A percentile compares a stretch with the other conserved stretches of the same genome.
Conservation (phyloP, 129 eudicot genomes). For the Centrapalus pauciflorus region DNA sequence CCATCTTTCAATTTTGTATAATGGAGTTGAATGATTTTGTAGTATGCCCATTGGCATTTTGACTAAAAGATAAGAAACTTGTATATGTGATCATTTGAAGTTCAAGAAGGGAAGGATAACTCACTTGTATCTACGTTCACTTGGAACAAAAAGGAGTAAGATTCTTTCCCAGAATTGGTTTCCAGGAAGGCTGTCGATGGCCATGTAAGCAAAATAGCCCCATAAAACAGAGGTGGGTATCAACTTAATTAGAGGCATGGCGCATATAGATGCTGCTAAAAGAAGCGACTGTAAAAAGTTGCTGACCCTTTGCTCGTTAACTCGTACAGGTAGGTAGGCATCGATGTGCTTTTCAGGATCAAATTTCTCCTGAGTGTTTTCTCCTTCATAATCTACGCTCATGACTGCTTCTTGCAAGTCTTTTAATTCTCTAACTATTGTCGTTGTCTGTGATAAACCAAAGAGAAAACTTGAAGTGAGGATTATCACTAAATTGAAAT, state of each 20-base stretch:
- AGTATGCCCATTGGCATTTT: no score
- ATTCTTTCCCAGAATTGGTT: slow-evolving; percentile 57
- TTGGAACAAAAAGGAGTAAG: slow-evolving; percentile 34
- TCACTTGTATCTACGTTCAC: slow-evolving; percentile 37
- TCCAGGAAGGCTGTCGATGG: slow-evolving; percentile 58
- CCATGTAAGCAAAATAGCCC: slow-evolving; percentile 70
- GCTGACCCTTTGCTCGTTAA: slow-evolving; percentile 75
- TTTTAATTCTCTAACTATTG: slow-evolving; percentile 39
- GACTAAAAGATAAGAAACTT: no score
- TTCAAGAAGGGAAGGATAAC: background rate
- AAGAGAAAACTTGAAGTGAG: no score
- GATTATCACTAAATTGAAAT: background rate
- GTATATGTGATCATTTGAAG: background rate
- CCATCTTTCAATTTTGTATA: no score
- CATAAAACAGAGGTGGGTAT: slow-evolving; percentile 78
- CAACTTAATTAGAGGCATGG: slow-evolving; percentile 50
- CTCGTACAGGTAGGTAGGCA: slow-evolving; percentile 61
- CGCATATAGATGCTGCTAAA: slow-evolving; percentile 38
- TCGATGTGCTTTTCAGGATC: slow-evolving; percentile 57
- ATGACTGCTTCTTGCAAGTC: slow-evolving; percentile 58
- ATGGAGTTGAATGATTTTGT: no score
- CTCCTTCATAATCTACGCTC: slow-evolving; percentile 31
- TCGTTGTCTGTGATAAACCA: slow-evolving; percentile 32
- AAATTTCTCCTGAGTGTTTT: slow-evolving; percentile 24
- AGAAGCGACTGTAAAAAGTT: slow-evolving; percentile 62